A percentile compares a stretch with the other conserved stretches of the same genome.
These are phyloP conservation scores for Sphagnum fallax DNA, from an alignment of 228 moss, liverwort and hornwort genomes.

Conservation along the genomic window DNA sequence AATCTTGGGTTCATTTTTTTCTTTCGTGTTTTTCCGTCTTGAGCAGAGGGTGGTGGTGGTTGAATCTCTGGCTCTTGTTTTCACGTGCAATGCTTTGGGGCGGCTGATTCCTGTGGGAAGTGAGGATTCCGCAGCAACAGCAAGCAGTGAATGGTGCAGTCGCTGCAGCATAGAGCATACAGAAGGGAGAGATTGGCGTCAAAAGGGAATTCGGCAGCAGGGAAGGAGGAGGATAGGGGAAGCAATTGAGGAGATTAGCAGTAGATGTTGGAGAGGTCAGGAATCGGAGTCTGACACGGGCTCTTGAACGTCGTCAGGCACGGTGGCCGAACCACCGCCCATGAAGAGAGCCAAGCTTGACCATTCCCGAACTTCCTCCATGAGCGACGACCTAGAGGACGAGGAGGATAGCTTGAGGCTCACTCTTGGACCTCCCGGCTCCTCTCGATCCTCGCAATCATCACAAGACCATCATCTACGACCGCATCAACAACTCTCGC, in stretches of 20 bases:
- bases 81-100: too few species aligned
- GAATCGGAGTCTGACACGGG: neutral
- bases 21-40: too few species aligned
- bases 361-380: constrained; percentile 65
- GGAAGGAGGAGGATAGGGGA: neutral
- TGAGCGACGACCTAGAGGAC: constrained; percentile 81
- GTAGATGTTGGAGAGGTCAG: neutral
- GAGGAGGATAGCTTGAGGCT: constrained; percentile 85
- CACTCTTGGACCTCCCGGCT: constrained; percentile 82
- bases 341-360: constrained; percentile 77
- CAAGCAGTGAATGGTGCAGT: neutral
- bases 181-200: neutral
- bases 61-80: too few species aligned
- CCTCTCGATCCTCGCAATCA: constrained; percentile 35
- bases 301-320: constrained; percentile 15
- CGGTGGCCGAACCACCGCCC: constrained; percentile 44
- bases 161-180: neutral
- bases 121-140: neutral
- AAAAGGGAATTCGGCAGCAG: neutral
- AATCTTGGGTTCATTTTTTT: too few species aligned
- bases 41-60: too few species aligned
- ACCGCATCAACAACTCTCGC: constrained; percentile 17
- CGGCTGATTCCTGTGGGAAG: too few species aligned
- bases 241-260: constrained; percentile 6
- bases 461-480: constrained; percentile 53